Evolutionary conservation across 805 yeast genomes (phyloP).

Genomic region (Candida cerambycidarum): DNA sequence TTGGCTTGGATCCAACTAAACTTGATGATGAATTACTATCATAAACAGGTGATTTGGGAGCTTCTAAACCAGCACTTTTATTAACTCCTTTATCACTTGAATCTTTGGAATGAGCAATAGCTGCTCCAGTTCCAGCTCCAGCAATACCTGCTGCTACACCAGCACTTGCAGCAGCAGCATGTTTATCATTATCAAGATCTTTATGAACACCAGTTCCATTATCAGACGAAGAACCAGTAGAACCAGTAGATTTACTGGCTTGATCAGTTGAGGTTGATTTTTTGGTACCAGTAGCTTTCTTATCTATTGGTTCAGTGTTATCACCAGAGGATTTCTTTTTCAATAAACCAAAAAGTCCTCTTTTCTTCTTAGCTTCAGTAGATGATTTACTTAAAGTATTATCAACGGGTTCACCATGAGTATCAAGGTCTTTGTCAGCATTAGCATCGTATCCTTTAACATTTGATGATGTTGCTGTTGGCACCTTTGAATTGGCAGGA

Average conservation of each 20-base stretch:
- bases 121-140: slow-evolving; percentile 2
- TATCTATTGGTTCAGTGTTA: not conserved
- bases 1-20: slow-evolving; percentile 3
- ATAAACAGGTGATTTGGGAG: slow-evolving; percentile 3
- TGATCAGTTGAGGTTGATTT: too few relatives aligned
- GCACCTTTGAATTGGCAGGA: slow-evolving; percentile 8
- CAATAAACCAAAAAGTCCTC: slow-evolving; percentile 5
- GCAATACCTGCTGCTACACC: slow-evolving; percentile 3
- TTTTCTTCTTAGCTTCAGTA: slow-evolving; percentile 1
- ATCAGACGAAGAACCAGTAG: not conserved
- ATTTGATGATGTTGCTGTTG: slow-evolving; percentile 3
- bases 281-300: not conserved
- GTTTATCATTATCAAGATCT: slow-evolving; percentile 2
- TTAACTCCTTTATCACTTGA: not conserved
- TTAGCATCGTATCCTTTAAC: slow-evolving; percentile 1
- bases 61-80: not conserved
- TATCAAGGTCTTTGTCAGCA: slow-evolving; percentile 1
- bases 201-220: slow-evolving; percentile 5
- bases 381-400: not conserved
- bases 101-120: not conserved
- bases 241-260: slow-evolving; percentile 37
- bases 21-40: slow-evolving; percentile 15
- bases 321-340: not conserved
- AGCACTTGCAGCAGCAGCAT: slow-evolving; percentile 7
- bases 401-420: not conserved